phyloP scores from a whole-genome alignment of 768 basidiomycete genomes.

The Rhodotorula graminis region DNA sequence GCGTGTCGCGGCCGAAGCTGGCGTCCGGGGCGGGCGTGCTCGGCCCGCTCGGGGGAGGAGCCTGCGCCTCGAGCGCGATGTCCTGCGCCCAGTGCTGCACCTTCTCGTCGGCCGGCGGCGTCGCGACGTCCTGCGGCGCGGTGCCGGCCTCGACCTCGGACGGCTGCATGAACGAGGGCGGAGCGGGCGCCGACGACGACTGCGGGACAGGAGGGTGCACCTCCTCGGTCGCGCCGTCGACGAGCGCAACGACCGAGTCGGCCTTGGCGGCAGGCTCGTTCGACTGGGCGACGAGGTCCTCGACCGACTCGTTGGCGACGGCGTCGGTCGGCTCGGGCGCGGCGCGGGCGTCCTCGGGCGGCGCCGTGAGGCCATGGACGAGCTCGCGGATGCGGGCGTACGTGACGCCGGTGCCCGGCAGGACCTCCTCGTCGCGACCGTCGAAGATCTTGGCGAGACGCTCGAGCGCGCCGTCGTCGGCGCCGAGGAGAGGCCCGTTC shows the following conservation, averaged over 20 bases:
- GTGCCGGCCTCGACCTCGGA: constrained; percentile 28
- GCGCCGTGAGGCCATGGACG: constrained; percentile 39
- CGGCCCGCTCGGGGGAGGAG: constrained; percentile 4
- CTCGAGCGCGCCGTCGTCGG: constrained; percentile 38
- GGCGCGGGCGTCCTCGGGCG: constrained; percentile 14
- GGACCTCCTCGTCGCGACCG: constrained; percentile 28
- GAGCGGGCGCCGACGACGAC: not conserved
- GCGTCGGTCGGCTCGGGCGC: not conserved
- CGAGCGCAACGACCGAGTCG: constrained; percentile 31
- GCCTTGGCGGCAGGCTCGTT: constrained; percentile 8
- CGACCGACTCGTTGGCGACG: not conserved
- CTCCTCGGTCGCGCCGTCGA: constrained; percentile 27
- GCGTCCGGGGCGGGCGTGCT: constrained; percentile 3
- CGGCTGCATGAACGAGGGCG: constrained; percentile 38
- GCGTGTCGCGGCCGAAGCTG: not conserved
- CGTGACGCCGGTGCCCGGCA: constrained; percentile 33
- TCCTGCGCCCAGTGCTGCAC: constrained; percentile 39
- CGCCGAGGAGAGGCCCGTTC: constrained; percentile 39
- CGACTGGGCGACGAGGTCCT: constrained; percentile 14
- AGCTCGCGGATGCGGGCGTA: constrained; percentile 39
- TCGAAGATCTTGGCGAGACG: constrained; percentile 33
- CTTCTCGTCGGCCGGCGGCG: constrained; percentile 13
- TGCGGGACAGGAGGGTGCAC: not conserved
- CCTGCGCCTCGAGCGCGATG: constrained; percentile 6
- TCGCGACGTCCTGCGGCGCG: not conserved